Percentiles rank a stretch among this genome's conserved stretches.
These are phyloP conservation scores for Lepiota subincarnata DNA, from an alignment of 768 basidiomycete species.

Conservation along the genomic window DNA sequence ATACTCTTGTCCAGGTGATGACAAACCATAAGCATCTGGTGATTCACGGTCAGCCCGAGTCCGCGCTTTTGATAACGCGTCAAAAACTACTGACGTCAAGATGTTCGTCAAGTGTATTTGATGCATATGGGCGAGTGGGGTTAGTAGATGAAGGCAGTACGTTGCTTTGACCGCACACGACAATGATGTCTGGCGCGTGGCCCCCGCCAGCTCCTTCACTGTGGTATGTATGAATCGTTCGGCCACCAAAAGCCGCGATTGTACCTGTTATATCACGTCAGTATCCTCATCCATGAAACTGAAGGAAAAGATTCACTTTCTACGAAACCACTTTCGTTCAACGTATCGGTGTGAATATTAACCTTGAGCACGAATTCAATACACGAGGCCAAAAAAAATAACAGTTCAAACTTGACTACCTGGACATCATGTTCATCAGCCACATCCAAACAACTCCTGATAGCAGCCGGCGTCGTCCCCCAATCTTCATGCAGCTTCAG, in stretches of 20 bases:
- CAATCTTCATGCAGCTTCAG: slow-evolving; percentile 98
- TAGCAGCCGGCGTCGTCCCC: slow-evolving; percentile 86
- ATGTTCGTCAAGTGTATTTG: slow-evolving; percentile 95
- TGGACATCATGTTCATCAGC: slow-evolving; percentile 94
- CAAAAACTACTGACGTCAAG: slow-evolving; percentile 69
- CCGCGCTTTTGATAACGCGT: background rate
- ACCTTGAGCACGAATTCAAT: slow-evolving; percentile 36
- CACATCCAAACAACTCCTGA: slow-evolving; percentile 71
- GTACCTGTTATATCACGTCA: slow-evolving; percentile 48
- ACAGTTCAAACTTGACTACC: slow-evolving; percentile 35
- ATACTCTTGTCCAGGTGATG: slow-evolving; percentile 93
- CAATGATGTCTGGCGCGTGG: slow-evolving; percentile 97
- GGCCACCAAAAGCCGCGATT: slow-evolving; percentile 80
- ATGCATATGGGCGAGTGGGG: slow-evolving; percentile 88
- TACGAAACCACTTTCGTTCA: slow-evolving; percentile 97
- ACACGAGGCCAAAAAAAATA: background rate
- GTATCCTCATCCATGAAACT: background rate
- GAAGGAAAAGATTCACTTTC: slow-evolving; percentile 57
- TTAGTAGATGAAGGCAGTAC: slow-evolving; percentile 97
- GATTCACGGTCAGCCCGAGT: background rate
- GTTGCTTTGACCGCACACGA: slow-evolving; percentile 86
- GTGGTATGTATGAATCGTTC: slow-evolving; percentile 97
- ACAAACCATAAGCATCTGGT: slow-evolving; percentile 99
- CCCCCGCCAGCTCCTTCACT: slow-evolving; percentile 96
- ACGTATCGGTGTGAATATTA: slow-evolving; percentile 95